These are phyloP conservation scores for Diutina scorzettiae DNA, from an alignment of 1,139 yeast species.

Conservation along the genomic window DNA sequence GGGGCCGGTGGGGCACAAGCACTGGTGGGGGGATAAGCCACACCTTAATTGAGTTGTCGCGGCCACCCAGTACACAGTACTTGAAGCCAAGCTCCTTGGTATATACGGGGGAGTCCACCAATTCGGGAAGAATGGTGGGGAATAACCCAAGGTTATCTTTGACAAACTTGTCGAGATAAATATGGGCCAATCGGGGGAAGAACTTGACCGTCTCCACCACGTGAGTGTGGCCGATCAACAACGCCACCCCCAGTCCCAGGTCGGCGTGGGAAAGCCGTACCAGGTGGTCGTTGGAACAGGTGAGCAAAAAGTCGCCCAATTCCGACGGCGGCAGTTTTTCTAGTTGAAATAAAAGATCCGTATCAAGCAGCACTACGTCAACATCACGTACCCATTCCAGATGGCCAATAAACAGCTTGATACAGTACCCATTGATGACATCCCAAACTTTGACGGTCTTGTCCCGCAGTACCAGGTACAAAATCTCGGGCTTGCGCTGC, in stretches of 20 bases:
- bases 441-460: slow-evolving; percentile 71
- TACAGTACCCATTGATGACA: slow-evolving; percentile 52
- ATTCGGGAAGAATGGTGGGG: slow-evolving; percentile 23
- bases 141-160: slow-evolving; percentile 20
- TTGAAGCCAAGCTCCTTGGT: slow-evolving; percentile 40
- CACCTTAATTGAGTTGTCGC: slow-evolving; percentile 65
- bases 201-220: slow-evolving; percentile 69
- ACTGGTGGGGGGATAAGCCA: slow-evolving; percentile 68
- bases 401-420: slow-evolving; percentile 62
- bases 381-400: slow-evolving; percentile 81
- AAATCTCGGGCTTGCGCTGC: slow-evolving; percentile 20
- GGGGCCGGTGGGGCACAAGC: slow-evolving; percentile 40
- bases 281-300: slow-evolving; percentile 78
- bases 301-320: slow-evolving; percentile 47
- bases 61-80: slow-evolving; percentile 66
- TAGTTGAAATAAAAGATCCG: not conserved
- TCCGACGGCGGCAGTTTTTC: not conserved
- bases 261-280: slow-evolving; percentile 51
- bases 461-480: slow-evolving; percentile 75
- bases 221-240: slow-evolving; percentile 69
- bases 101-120: slow-evolving; percentile 17
- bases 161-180: slow-evolving; percentile 37
- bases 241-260: slow-evolving; percentile 57
- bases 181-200: slow-evolving; percentile 44
- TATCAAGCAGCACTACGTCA: slow-evolving; percentile 21